Evolutionary conservation across 2,329 filamentous ascomycete species (phyloP), one percentile per base, ranked within the genome.

Genomic region (Ophiocordyceps australis): DNA sequence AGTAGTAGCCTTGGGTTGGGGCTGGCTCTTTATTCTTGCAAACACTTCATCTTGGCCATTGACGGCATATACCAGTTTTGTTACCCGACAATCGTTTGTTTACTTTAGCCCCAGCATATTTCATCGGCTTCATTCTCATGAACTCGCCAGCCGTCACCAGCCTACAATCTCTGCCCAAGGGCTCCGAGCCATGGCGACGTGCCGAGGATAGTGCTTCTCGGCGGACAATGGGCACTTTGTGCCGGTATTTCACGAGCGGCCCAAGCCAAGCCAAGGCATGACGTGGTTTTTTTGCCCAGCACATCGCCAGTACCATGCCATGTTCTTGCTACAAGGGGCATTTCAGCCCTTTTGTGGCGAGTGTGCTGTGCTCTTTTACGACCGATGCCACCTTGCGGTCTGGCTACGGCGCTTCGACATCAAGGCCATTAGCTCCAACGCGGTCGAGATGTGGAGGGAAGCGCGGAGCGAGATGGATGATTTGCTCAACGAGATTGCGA

Each of bases 321-420:
- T 50, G 7, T 29, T 30, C 17, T 24, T 34, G 17, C 17, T 9
- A 7, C 9, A 14, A 4, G 14, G 18, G 9, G 25, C 23, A 5
- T 6, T n/a, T 2, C 46, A 50, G 24, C 46, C 47, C 2, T 26
- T 31, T 4, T 50, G 46, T 17, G 46, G 45, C 32, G 47, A 49
- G 27, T 50, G 47, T 21, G 40, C 47, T 13, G 38, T 38, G 12
- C 23, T 47, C 7, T 48, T 40, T 32, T 46, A 36, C 24, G 14
- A 36, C 23, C 15, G 25, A 4, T 15, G 25, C 9, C 20, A 26
- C n/a, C 11, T 20, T 5, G 36, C 32, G 3, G 10, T 23, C 14
- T 48, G 44, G 45, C 9, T 38, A 14, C 30, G 22, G 5, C 18
- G 16, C 2, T 22, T 29, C 4, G 47, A 49, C 23, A 2, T 34